Evolutionary conservation across 176 grass and related monocot species (phyloP), one percentile per base, ranked within the genome.

Genomic region (Lolium multiflorum): DNA sequence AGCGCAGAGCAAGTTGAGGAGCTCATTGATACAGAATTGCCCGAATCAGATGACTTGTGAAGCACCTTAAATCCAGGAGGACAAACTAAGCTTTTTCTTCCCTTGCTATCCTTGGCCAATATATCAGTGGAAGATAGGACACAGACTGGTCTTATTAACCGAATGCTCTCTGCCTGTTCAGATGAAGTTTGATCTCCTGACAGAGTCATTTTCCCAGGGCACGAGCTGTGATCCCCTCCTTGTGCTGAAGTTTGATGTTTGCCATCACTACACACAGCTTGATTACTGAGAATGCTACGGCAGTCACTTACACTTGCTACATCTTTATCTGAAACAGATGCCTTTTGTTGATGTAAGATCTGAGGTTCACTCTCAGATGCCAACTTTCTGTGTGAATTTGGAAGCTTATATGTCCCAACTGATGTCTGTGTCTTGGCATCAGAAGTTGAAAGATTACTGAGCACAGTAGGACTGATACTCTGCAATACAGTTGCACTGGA

Each of bases 21-120:
- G 9, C 73, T 38, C 67, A 73, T 26, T 64, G 73, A 37, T 57
- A 71, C 80, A 79, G 46, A 80, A 43, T 67, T 85, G 11, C 50
- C 83, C n/a, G 79, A 70, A 69, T 62, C 72, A 80, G 74, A 83
- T 47, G 28, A 75, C 7, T 69, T 41, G 25, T 25, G 51, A 89
- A 75, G 81, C 61, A 81, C 55, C 65, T 82, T 72, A 80, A 89
- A 83, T 87, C 91, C 87, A 82, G 79, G 83, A 83, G 87, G 79
- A 13, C 59, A 75, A 69, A 38, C 80, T 61, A 81, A 56, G 31
- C 68, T 89, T 55, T 85, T 88, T 68, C 51, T 87, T 89, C 7
- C 83, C 39, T 81, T 80, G 46, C 54, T 75, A 70, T 80, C 75
- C 26, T 57, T 71, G 5, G 80, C 60, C 4, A 10, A 38, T 60